Base-by-base conservation (phyloP, 192 early-diverging fungal species). In the Backusella psychrophila region DNA sequence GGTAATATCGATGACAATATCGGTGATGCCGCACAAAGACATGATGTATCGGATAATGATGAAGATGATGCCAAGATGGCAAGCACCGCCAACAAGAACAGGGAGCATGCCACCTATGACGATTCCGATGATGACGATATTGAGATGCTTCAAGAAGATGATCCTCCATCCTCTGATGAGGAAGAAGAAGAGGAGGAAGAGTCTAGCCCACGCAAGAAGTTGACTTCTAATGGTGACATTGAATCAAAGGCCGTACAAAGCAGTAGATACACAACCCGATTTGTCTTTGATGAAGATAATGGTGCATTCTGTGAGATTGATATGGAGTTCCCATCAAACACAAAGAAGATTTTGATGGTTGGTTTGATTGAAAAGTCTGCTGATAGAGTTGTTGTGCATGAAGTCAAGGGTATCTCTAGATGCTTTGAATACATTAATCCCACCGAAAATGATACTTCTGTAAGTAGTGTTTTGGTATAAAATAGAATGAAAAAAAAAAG, bases 321-420 rank as follows among this genome's bases (percentile, higher is more conserved):
- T 74, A 82, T 99, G 86, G 80, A 83, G 82, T 98, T 98, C 87
- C 87, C 94, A 21, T 92, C 96, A 5, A 87, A 90, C 49, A 94
- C 94, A 74, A 93, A 94, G 80, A 99, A 99, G 85, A 83, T 99
- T 79, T 87, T 99, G 53, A 95, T 99, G 95, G 92, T 98, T 63
- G 89, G 89, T 35, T 67, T 99, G 68, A 94, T 91, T 14, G 94
- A 98, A 77, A 81, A 89, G 19, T 93, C 93, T 1, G 91, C 90
- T 77, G 87, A 90, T 21, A 81, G 77, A 4, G 90, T 93, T 1
- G 87, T 99, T 34, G 83, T 99, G 3, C 94, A 91, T 74, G 96
- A 99, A 82, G 90, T 98, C 75, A 85, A 87, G 31, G 93, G 94
- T 52, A 96, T 99, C 80, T 79, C 82, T 17, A 84, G 90, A 9